These are phyloP conservation scores for Lepidium sativum DNA, from an alignment of 345 rosid species.

Conservation along the genomic window DNA sequence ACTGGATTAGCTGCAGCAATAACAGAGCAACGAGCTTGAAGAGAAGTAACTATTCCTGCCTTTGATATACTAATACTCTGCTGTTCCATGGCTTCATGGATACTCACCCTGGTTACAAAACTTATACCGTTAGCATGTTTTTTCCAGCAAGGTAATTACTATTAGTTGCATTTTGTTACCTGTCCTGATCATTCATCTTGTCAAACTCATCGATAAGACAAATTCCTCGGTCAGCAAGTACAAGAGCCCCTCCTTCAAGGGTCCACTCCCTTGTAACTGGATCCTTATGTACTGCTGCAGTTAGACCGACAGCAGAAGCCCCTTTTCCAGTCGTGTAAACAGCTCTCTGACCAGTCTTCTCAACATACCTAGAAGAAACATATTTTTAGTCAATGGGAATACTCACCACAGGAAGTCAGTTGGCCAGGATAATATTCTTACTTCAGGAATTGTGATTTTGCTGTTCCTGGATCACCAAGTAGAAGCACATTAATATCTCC, in stretches of 20 bases:
- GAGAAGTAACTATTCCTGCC: conserved; percentile 97
- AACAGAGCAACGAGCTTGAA: conserved; percentile 98
- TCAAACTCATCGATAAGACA: conserved; percentile 99
- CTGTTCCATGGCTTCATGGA: conserved; percentile 99
- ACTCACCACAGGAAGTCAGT: neutral
- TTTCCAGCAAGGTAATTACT: neutral
- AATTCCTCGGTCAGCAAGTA: conserved; percentile 90
- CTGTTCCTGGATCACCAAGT: conserved; percentile 96
- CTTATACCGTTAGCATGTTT: neutral
- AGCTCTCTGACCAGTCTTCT: conserved; percentile 98
- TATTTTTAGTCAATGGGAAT: neutral
- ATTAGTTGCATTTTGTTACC: conserved; percentile 35
- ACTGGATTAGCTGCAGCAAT: conserved; percentile 96
- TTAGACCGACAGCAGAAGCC: conserved; percentile 96
- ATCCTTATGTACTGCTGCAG: conserved; percentile 99
- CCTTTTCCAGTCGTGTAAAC: conserved; percentile 99
- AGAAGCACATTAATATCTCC: conserved; percentile 95
- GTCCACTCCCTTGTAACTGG: conserved; percentile 99
- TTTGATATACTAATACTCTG: conserved; percentile 99
- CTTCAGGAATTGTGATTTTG: conserved; percentile 97
- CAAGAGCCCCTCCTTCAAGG: conserved; percentile 99
- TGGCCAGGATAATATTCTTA: conserved; percentile 26
- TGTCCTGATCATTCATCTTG: conserved; percentile 99
- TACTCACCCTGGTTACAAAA: conserved; percentile 69
- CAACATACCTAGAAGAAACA: conserved; percentile 60